A percentile compares a stretch with the other conserved stretches of the same genome.
Evolutionary conservation across 1,284 basidiomycete species (phyloP).

Genomic region (Malassezia globosa): DNA sequence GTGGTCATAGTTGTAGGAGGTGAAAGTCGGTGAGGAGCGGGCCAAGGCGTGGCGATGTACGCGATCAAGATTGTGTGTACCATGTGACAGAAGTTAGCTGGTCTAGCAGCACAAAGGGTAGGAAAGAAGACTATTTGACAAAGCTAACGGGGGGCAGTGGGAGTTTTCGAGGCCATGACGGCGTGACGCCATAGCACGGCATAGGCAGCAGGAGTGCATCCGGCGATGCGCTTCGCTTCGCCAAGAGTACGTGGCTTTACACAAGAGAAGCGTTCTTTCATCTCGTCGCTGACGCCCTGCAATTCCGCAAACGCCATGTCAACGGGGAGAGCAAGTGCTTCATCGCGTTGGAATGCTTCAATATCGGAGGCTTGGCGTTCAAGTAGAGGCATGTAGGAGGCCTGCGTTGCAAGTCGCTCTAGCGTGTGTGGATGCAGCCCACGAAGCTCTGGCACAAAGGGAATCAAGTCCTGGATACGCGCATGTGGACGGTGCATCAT

Average conservation of each 20-base stretch:
- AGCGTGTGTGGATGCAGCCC: slow-evolving; percentile 54
- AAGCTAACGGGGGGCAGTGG: no score
- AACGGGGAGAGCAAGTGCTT: slow-evolving; percentile 60
- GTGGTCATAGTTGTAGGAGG: no score
- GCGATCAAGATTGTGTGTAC: no score
- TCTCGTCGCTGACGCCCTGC: slow-evolving; percentile 63
- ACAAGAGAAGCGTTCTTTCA: slow-evolving; percentile 57
- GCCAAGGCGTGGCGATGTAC: no score
- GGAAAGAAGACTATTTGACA: not conserved
- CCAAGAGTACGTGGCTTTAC: slow-evolving; percentile 59
- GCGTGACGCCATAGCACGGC: slow-evolving; percentile 27
- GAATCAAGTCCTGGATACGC: slow-evolving; percentile 51
- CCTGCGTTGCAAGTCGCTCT: slow-evolving; percentile 59
- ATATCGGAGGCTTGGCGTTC: slow-evolving; percentile 63
- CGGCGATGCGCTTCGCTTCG: slow-evolving; percentile 30
- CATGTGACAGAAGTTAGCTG: no score
- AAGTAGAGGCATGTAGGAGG: slow-evolving; percentile 51
- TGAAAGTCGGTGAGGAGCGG: no score
- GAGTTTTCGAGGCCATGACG: not conserved
- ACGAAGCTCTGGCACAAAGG: slow-evolving; percentile 55
- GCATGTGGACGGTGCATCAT: slow-evolving; percentile 60
- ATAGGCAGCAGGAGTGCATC: slow-evolving; percentile 30
- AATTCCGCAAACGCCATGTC: slow-evolving; percentile 59
- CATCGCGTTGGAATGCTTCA: slow-evolving; percentile 65
- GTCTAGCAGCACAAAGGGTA: no score